phyloP scores from a whole-genome alignment of 2,329 filamentous ascomycete species.

The Alternaria panax region DNA sequence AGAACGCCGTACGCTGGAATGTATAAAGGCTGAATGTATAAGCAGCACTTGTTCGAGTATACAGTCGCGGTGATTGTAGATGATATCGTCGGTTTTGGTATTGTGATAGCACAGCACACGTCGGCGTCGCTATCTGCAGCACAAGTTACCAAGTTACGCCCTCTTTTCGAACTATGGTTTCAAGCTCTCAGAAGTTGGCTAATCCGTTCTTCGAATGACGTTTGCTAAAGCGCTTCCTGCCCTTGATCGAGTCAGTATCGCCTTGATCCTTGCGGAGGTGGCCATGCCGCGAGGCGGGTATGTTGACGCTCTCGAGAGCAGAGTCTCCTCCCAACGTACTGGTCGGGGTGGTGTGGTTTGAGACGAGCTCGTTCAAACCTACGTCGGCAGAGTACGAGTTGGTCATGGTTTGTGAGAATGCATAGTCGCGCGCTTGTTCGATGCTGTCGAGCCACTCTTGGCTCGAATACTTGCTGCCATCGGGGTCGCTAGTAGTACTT shows the following conservation, averaged over 20 bases:
- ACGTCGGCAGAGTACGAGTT: conserved; percentile 68
- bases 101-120: conserved; percentile 12
- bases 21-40: conserved; percentile 9
- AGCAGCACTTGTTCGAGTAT: neutral
- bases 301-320: conserved; percentile 55
- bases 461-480: conserved; percentile 71
- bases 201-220: conserved; percentile 94
- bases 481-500: conserved; percentile 68
- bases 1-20: conserved; percentile 13
- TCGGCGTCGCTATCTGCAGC: neutral
- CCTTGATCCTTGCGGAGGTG: conserved; percentile 57
- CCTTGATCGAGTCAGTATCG: conserved; percentile 64
- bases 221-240: conserved; percentile 80
- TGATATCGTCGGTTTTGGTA: conserved; percentile 8
- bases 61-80: neutral
- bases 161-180: neutral
- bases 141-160: neutral
- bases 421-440: conserved; percentile 85
- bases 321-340: conserved; percentile 72
- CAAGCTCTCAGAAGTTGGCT: conserved; percentile 74
- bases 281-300: conserved; percentile 60
- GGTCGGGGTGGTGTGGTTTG: conserved; percentile 75
- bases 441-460: conserved; percentile 93
- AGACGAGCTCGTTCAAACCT: conserved; percentile 54
- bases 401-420: conserved; percentile 73